Base-by-base conservation (phyloP, 2,329 filamentous ascomycete species). In the Amauroascus verrucosus region DNA sequence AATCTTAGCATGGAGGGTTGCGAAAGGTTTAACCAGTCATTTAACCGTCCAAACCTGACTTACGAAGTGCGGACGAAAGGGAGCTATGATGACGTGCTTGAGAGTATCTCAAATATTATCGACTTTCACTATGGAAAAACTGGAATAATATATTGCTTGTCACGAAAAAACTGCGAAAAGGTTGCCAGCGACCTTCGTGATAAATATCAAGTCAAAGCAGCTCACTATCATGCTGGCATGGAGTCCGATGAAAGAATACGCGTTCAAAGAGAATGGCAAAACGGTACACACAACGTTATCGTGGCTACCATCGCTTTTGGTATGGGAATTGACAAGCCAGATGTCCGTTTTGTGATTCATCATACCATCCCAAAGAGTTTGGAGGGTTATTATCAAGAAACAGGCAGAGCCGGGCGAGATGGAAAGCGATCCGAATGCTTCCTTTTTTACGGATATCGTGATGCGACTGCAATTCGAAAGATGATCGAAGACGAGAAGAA, bases 241-340 rank as follows among this genome's bases (percentile, higher is more conserved):
- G 72, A 81, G 1, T 66, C 84, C 0, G 72, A 78, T 3, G 80
- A 86, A 49, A 91, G 91, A 65, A 75, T 77, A 1, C 67, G 77
- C 6, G 79, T 93, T 3, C 91, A 97, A 67, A 79, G 79, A 56
- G 70, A 82, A 28, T 98, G 93, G 93, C 93, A 98, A 67, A 73
- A 72, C 41, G 88, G 89, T 5, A 72, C 75, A 49, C 80, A 84
- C 62, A 86, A 95, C 60, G 86, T 98, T 32, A 94, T 98, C 41
- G 93, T 98, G 48, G 94, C 93, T 18, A 98, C 93, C 0, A 97
- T 98, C 67, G 93, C 93, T 22, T 98, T 98, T 65, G 93, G 93
- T 6, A 98, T 98, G 93, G 93, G 93, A n/a, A 98, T 98, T 59
- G 93, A 98, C 73, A 98, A 98, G 68, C 81, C 90, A 0, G 86